These are phyloP conservation scores for Fusarium sp. DNA, from an alignment of 2,329 filamentous ascomycete genomes.

Conservation along the genomic window DNA sequence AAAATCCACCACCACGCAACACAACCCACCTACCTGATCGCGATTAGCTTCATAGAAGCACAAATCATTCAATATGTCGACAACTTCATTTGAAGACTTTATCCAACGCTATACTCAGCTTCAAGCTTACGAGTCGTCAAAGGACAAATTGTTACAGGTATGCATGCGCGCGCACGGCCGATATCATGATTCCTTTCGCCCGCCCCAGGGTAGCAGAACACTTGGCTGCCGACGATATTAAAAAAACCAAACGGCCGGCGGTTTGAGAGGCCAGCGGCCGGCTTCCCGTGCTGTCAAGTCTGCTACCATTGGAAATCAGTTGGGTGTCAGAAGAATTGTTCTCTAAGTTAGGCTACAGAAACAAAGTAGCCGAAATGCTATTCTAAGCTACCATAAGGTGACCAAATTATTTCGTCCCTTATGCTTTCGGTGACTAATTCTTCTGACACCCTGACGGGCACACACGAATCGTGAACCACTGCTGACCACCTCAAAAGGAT, in stretches of 20 bases:
- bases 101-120: conserved; percentile 59
- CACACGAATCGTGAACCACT: not conserved
- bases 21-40: not conserved
- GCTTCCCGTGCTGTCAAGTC: not conserved
- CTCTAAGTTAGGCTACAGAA: not conserved
- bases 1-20: conserved; percentile 1
- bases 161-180: conserved; percentile 27
- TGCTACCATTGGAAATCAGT: not conserved
- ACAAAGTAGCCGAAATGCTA: not conserved
- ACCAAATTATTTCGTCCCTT: not conserved
- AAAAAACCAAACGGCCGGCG: not conserved
- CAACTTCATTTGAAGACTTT: conserved; percentile 56
- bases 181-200: conserved; percentile 12
- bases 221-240: not conserved
- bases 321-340: not conserved
- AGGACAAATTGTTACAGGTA: conserved; percentile 61
- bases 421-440: not conserved
- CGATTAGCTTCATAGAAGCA: conserved; percentile 11
- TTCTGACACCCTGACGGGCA: not conserved
- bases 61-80: conserved; percentile 40
- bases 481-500: conserved; percentile 46
- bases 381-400: not conserved
- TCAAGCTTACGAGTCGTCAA: conserved; percentile 55
- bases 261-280: not conserved
- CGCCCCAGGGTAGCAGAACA: not conserved